A percentile compares a stretch with the other conserved stretches of the same genome.
phyloP scores from a whole-genome alignment of 2,329 filamentous ascomycete species.

The Cytospora paraplurivora region DNA sequence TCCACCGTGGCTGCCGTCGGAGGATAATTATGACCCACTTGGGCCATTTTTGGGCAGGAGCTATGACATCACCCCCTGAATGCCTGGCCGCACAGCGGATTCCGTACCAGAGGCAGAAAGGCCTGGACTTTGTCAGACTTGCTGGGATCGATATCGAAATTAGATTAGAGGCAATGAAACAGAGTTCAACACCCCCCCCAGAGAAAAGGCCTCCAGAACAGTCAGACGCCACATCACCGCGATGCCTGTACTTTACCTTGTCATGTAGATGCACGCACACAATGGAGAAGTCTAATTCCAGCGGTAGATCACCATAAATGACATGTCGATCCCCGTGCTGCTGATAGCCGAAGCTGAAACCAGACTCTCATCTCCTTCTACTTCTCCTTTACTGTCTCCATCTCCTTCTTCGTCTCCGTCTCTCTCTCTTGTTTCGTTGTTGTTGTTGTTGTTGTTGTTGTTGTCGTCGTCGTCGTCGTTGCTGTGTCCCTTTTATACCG shows the following conservation, averaged over 20 bases:
- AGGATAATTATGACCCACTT: not conserved
- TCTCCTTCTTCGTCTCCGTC: not conserved
- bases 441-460: not conserved
- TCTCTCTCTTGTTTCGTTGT: not conserved
- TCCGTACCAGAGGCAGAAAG: not conserved
- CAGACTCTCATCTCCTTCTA: not conserved
- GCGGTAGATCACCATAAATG: conserved; percentile 19
- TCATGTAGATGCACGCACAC: not conserved
- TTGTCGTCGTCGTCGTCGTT: not conserved
- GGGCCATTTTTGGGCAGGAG: not conserved
- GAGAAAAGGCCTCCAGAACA: not conserved
- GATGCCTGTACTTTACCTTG: not conserved
- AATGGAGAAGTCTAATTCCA: conserved; percentile 3
- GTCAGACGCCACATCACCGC: not conserved
- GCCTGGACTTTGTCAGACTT: too few species aligned
- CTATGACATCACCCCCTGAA: conserved; percentile 22
- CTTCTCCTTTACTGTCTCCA: conserved; percentile 4
- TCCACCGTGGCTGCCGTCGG: not conserved
- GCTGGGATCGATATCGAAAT: conserved; percentile 1
- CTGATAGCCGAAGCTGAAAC: too few species aligned
- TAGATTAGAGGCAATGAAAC: conserved; percentile 23
- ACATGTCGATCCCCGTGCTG: not conserved
- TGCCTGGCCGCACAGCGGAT: not conserved
- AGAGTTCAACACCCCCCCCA: not conserved
- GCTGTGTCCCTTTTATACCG: not conserved